Conservation (phyloP, 164 flowering plant genomes). For the Macadamia tetraphylla region DNA sequence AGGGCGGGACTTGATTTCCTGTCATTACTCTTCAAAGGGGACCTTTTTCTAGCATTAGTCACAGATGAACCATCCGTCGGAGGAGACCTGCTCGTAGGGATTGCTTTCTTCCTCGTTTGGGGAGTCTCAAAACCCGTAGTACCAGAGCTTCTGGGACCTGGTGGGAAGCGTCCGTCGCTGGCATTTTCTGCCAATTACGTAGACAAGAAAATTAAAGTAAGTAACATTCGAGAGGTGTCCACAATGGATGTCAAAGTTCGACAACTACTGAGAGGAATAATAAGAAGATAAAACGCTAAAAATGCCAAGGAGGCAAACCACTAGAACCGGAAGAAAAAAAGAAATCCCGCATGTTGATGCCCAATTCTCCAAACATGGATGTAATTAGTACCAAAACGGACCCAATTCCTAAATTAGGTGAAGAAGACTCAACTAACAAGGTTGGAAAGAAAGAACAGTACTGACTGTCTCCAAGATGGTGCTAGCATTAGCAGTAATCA, state of each 20-base stretch:
- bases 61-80: constrained; percentile 38
- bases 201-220: neutral
- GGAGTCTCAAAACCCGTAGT: constrained; percentile 27
- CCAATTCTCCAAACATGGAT: too few relatives aligned
- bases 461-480: neutral
- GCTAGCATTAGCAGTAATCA: too few relatives aligned
- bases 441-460: neutral
- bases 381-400: too few relatives aligned
- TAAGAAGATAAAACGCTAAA: too few relatives aligned
- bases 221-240: neutral
- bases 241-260: neutral
- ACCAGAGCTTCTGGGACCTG: constrained; percentile 25
- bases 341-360: too few relatives aligned
- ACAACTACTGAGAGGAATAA: too few relatives aligned
- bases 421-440: neutral
- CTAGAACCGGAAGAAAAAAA: too few relatives aligned
- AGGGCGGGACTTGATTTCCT: constrained; percentile 32
- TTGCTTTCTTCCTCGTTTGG: constrained; percentile 21
- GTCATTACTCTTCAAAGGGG: constrained; percentile 30
- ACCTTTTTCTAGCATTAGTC: constrained; percentile 35
- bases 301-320: too few relatives aligned
- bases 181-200: constrained; percentile 35
- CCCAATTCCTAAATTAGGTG: neutral
- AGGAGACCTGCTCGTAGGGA: constrained; percentile 25
- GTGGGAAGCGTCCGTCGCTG: constrained; percentile 35